Percentiles rank a stretch among this genome's conserved stretches.
Evolutionary conservation across 2,329 filamentous ascomycete genomes (phyloP).

Genomic region (Hymenoscyphus salicellus): DNA sequence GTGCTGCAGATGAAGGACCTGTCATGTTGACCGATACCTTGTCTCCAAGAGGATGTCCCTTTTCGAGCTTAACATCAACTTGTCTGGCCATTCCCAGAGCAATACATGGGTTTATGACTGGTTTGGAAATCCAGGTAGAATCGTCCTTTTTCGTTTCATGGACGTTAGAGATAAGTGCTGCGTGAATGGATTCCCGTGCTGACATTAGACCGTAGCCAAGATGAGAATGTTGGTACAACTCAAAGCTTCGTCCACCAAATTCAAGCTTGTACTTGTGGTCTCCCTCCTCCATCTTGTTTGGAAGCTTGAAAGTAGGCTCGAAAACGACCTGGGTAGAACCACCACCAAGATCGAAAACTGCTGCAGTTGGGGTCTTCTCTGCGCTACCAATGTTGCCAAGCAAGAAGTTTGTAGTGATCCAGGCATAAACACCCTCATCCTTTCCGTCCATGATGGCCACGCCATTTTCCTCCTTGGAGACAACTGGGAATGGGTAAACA

Average conservation of each 20-base stretch:
- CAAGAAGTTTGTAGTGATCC: constrained; percentile 99
- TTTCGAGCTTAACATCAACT: constrained; percentile 68
- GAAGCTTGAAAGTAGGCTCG: constrained; percentile 91
- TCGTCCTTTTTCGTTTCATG: constrained; percentile 57
- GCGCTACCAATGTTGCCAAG: constrained; percentile 94
- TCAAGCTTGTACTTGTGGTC: constrained; percentile 93
- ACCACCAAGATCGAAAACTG: constrained; percentile 92
- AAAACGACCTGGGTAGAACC: constrained; percentile 99
- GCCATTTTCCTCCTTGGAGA: constrained; percentile 78
- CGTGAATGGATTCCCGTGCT: constrained; percentile 83
- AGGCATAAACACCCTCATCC: constrained; percentile 96
- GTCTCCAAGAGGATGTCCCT: constrained; percentile 62
- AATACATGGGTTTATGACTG: constrained; percentile 82
- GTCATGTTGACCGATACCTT: constrained; percentile 77
- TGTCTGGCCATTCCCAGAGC: constrained; percentile 72
- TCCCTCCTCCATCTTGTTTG: constrained; percentile 77
- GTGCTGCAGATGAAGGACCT: constrained; percentile 70
- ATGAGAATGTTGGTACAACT: constrained; percentile 96
- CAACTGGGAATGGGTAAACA: constrained; percentile 89
- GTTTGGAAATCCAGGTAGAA: constrained; percentile 60
- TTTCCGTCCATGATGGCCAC: constrained; percentile 97
- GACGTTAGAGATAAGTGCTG: constrained; percentile 68
- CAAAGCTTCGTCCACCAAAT: constrained; percentile 87
- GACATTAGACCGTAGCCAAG: constrained; percentile 96
- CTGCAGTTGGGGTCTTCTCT: constrained; percentile 85